These are phyloP conservation scores for Talaromyces albobiverticillius DNA, from an alignment of 2,329 filamentous ascomycete genomes.

Conservation along the genomic window DNA sequence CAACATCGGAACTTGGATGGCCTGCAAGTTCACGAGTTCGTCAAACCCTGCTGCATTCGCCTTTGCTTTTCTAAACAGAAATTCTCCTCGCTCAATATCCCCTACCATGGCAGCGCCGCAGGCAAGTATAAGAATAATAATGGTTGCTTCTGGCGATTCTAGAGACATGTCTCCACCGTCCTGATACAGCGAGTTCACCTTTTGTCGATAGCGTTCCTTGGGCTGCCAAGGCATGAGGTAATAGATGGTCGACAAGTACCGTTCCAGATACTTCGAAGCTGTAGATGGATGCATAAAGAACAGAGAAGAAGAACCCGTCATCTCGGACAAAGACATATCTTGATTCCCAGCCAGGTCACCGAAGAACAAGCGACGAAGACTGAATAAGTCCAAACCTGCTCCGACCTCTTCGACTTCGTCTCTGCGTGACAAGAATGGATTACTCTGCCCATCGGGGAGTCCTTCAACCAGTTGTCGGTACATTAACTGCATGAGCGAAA, in stretches of 20 bases:
- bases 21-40: constrained; percentile 46
- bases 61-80: constrained; percentile 45
- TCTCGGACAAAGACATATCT: constrained; percentile 24
- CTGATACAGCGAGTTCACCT: constrained; percentile 35
- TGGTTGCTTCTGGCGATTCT: constrained; percentile 36
- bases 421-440: constrained; percentile 5
- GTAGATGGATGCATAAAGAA: constrained; percentile 41
- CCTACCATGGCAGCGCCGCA: constrained; percentile 38
- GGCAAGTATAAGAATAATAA: constrained; percentile 38
- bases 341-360: constrained; percentile 38
- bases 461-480: constrained; percentile 30
- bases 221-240: constrained; percentile 36
- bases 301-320: constrained; percentile 20
- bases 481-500: constrained; percentile 41
- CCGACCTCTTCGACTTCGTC: constrained; percentile 35
- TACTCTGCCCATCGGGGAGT: constrained; percentile 17
- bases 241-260: constrained; percentile 43
- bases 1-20: constrained; percentile 42
- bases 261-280: constrained; percentile 37
- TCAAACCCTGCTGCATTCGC: constrained; percentile 36
- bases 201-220: constrained; percentile 33
- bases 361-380: constrained; percentile 38
- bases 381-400: constrained; percentile 38
- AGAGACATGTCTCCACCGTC: constrained; percentile 28
- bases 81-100: constrained; percentile 39